Percentiles rank a stretch among this genome's conserved stretches.
Evolutionary conservation across 306 rosid species (phyloP).

Genomic region (Ziziphus jujuba): DNA sequence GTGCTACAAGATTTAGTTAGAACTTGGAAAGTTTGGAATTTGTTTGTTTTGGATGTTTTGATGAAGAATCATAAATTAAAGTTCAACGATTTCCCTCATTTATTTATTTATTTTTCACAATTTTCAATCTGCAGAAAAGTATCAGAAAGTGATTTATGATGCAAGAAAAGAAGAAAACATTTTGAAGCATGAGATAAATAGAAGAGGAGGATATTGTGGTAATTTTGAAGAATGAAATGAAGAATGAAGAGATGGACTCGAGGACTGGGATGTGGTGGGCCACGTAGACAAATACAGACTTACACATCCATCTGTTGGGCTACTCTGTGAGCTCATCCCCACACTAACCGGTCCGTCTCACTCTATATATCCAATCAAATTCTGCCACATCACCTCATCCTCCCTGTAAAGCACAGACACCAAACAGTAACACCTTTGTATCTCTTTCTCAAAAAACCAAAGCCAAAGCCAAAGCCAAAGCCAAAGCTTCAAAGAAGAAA

Average conservation of each 20-base stretch:
- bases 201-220: neutral
- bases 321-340: neutral
- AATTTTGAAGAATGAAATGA: neutral
- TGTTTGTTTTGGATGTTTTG: too few relatives aligned
- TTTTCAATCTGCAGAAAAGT: too few relatives aligned
- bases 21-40: too few relatives aligned
- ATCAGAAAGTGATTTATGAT: neutral
- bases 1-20: too few relatives aligned
- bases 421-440: slow-evolving; percentile 21
- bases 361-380: slow-evolving; percentile 19
- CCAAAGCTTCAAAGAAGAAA: slow-evolving; percentile 4
- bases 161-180: neutral
- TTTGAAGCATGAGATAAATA: neutral
- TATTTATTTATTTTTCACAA: too few relatives aligned
- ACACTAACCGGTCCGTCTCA: slow-evolving; percentile 10
- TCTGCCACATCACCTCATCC: slow-evolving; percentile 36
- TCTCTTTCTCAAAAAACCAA: slow-evolving; percentile 1
- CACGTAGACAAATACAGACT: neutral
- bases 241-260: neutral
- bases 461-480: neutral
- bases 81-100: too few relatives aligned
- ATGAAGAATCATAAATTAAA: too few relatives aligned
- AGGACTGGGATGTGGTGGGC: neutral
- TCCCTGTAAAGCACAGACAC: slow-evolving; percentile 37
- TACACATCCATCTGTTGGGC: neutral